Percentiles rank a stretch among this genome's conserved stretches.
These are phyloP conservation scores for Cryptosporidium ryanae DNA, from an alignment of 169 alveolate genomes.

Conservation along the genomic window DNA sequence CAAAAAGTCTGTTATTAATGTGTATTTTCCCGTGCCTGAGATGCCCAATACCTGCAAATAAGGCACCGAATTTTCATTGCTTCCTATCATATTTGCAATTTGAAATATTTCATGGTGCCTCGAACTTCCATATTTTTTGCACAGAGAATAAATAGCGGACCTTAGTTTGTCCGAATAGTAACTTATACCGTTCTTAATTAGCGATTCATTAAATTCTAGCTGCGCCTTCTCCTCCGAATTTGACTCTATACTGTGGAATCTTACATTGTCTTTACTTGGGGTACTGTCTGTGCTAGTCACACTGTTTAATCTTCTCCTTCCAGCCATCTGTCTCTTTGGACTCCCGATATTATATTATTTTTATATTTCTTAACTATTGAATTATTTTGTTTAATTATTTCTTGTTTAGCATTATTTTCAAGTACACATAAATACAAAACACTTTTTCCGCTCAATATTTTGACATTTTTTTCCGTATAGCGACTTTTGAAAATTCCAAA, in stretches of 20 bases:
- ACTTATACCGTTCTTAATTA: background rate
- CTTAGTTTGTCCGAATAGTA: constrained; percentile 14
- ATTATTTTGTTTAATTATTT: background rate
- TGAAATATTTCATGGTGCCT: constrained; percentile 52
- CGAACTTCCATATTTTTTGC: constrained; percentile 54
- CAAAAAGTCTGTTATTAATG: constrained; percentile 33
- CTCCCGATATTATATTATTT: background rate
- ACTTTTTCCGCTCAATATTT: constrained; percentile 31
- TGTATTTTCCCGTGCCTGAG: constrained; percentile 65
- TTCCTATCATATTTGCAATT: constrained; percentile 51
- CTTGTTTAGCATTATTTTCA: background rate
- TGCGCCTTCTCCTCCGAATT: constrained; percentile 21
- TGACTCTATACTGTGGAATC: constrained; percentile 23
- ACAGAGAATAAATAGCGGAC: constrained; percentile 10
- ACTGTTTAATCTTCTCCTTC: background rate
- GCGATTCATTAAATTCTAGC: background rate
- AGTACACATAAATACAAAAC: background rate
- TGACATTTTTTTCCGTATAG: no score
- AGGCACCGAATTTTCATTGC: constrained; percentile 17
- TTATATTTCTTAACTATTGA: no score
- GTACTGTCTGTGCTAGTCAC: background rate
- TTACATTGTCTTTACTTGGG: background rate
- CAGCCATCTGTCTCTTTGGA: constrained; percentile 12
- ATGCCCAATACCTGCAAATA: constrained; percentile 60
- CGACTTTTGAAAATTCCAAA: no score